phyloP scores from a whole-genome alignment of 2,329 filamentous ascomycete species.

The Elsinoe australis region DNA sequence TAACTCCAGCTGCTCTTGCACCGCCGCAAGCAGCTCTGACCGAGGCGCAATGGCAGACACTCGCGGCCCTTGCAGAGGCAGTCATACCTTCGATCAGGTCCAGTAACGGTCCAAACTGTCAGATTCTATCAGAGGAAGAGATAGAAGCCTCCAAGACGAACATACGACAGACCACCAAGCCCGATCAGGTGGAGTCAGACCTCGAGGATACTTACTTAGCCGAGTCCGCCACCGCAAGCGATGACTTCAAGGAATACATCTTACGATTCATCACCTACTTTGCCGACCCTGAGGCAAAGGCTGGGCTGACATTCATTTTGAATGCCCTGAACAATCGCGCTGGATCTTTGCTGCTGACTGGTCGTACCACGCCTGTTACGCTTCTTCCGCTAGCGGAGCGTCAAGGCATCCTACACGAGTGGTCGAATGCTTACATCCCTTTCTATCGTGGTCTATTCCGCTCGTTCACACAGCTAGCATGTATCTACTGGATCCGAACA shows the following conservation, averaged over 20 bases:
- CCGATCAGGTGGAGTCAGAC: constrained; percentile 33
- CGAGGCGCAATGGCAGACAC: constrained; percentile 50
- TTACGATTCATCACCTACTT: constrained; percentile 42
- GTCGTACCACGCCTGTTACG: constrained; percentile 55
- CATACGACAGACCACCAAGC: constrained; percentile 38
- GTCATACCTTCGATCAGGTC: constrained; percentile 51
- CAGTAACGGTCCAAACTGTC: constrained; percentile 27
- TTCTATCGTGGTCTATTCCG: constrained; percentile 50
- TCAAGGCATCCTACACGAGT: constrained; percentile 54
- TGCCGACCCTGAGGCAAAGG: constrained; percentile 43
- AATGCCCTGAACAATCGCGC: constrained; percentile 45
- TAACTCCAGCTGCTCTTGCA: constrained; percentile 39
- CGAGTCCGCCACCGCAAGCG: constrained; percentile 38
- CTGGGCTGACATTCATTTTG: constrained; percentile 46
- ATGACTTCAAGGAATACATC: constrained; percentile 47
- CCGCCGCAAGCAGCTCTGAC: constrained; percentile 44
- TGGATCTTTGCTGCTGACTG: constrained; percentile 59
- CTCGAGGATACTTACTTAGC: constrained; percentile 26
- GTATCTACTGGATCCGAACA: constrained; percentile 49
- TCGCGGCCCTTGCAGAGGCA: constrained; percentile 51
- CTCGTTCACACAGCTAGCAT: constrained; percentile 48
- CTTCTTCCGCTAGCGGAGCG: constrained; percentile 54
- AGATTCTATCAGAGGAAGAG: constrained; percentile 26
- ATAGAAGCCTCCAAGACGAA: constrained; percentile 46
- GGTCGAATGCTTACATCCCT: constrained; percentile 52